Percentiles rank a stretch among this genome's conserved stretches.
These are phyloP conservation scores for Moesziomyces aphidis DNA, from an alignment of 1,284 basidiomycete genomes.

Conservation along the genomic window DNA sequence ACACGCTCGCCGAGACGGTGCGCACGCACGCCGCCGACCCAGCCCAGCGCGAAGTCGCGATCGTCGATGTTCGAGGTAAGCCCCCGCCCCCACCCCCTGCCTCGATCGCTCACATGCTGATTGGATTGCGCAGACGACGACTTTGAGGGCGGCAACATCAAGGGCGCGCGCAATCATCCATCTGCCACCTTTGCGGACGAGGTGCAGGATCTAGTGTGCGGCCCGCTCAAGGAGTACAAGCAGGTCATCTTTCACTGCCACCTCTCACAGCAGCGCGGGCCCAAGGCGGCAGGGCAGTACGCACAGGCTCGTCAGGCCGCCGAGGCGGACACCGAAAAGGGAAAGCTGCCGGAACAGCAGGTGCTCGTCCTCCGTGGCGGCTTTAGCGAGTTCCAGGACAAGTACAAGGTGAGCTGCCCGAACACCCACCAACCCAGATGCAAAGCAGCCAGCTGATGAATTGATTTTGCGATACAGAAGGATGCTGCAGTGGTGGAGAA, in stretches of 20 bases:
- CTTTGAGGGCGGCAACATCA: conserved; percentile 67
- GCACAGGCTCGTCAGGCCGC: conserved; percentile 58
- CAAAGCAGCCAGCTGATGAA: not conserved
- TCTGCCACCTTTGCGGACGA: conserved; percentile 50
- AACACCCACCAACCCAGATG: too few relatives aligned
- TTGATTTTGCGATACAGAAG: conserved; percentile 13
- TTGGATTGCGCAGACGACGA: conserved; percentile 61
- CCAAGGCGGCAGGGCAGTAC: conserved; percentile 67
- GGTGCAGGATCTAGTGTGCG: conserved; percentile 58
- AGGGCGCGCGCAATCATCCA: conserved; percentile 60
- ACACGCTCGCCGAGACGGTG: conserved; percentile 45
- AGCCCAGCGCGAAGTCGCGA: conserved; percentile 41
- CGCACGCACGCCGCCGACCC: conserved; percentile 28
- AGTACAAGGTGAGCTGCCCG: conserved; percentile 56
- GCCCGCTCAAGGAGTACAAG: conserved; percentile 51
- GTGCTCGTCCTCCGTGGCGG: conserved; percentile 67
- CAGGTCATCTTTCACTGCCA: conserved; percentile 68
- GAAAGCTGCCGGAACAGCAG: conserved; percentile 50
- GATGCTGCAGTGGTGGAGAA: conserved; percentile 63
- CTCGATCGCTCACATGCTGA: not conserved
- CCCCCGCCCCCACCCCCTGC: not conserved
- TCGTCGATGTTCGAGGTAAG: conserved; percentile 63
- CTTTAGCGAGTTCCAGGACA: conserved; percentile 63
- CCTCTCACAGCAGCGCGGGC: conserved; percentile 66
- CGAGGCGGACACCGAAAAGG: conserved; percentile 24